Percentiles rank a stretch among this genome's conserved stretches.
These are phyloP conservation scores for Hemerocallis citrina DNA, from an alignment of 106 monocot species.

Conservation along the genomic window DNA sequence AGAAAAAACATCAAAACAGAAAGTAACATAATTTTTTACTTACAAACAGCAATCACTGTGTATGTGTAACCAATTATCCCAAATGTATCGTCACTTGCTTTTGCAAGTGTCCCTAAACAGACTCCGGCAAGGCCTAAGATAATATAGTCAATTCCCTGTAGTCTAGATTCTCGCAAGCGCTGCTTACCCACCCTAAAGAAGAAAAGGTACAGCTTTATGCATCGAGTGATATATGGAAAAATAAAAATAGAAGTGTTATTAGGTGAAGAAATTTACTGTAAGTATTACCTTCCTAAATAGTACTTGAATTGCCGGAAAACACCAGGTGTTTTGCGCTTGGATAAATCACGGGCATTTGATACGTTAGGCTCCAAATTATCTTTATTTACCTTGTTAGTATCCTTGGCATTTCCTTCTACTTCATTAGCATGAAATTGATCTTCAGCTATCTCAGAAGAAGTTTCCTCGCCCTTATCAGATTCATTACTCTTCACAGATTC, in stretches of 20 bases:
- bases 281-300: conserved; percentile 62
- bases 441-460: conserved; percentile 2
- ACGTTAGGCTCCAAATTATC: conserved; percentile 29
- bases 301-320: conserved; percentile 48
- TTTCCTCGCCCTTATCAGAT: not conserved
- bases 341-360: conserved; percentile 48
- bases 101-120: conserved; percentile 71
- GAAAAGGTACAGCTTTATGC: not conserved
- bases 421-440: conserved; percentile 18
- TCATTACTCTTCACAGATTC: conserved; percentile 1
- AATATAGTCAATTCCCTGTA: conserved; percentile 68
- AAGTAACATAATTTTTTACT: conserved; percentile 15
- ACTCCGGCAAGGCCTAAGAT: conserved; percentile 71
- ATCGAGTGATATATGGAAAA: too few species aligned
- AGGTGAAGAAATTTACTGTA: not conserved
- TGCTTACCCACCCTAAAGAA: conserved; percentile 58
- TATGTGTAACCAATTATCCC: conserved; percentile 67
- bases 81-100: conserved; percentile 71
- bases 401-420: conserved; percentile 10
- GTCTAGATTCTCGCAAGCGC: conserved; percentile 70
- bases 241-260: too few species aligned
- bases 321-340: conserved; percentile 58
- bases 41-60: conserved; percentile 90
- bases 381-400: conserved; percentile 13
- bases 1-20: not conserved